These are phyloP conservation scores for Capillidium heterosporum DNA, from an alignment of 371 early-diverging fungal species.

Conservation along the genomic window DNA sequence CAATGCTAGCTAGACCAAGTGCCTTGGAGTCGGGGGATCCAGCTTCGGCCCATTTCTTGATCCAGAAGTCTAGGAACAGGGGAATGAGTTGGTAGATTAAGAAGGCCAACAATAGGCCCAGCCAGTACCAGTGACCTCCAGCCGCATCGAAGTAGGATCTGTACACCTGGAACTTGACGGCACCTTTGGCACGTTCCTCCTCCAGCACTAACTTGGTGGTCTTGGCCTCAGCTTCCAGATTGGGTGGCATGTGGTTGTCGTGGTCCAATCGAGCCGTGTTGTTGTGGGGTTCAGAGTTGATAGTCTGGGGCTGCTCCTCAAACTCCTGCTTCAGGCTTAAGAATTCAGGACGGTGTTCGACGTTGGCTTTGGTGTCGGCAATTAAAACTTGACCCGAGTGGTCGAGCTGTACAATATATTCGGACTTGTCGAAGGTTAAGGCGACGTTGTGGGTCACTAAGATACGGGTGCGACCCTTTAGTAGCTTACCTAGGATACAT, in stretches of 20 bases:
- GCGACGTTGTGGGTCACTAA: slow-evolving; percentile 79
- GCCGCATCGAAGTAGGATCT: slow-evolving; percentile 36
- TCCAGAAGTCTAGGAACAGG: slow-evolving; percentile 20
- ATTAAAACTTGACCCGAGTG: slow-evolving; percentile 24
- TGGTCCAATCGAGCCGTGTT: slow-evolving; percentile 9
- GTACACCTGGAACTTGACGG: slow-evolving; percentile 38
- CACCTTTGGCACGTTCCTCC: slow-evolving; percentile 42
- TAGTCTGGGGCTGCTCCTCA: slow-evolving; percentile 21
- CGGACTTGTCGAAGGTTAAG: slow-evolving; percentile 44
- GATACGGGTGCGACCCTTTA: slow-evolving; percentile 58
- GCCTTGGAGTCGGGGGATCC: not conserved
- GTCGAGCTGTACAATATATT: slow-evolving; percentile 38
- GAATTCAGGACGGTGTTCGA: slow-evolving; percentile 17
- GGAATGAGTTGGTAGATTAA: slow-evolving; percentile 22
- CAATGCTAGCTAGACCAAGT: not conserved
- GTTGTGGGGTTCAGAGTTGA: not conserved
- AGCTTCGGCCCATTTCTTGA: slow-evolving; percentile 7
- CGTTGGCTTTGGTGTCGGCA: slow-evolving; percentile 19
- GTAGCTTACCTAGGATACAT: slow-evolving; percentile 46
- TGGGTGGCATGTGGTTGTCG: slow-evolving; percentile 7
- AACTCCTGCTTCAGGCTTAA: slow-evolving; percentile 17
- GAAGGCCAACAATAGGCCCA: slow-evolving; percentile 23
- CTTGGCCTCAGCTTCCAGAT: slow-evolving; percentile 8
- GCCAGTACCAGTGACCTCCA: slow-evolving; percentile 38
- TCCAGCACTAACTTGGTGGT: slow-evolving; percentile 34